Percentiles rank a stretch among this genome's conserved stretches.
Conservation (phyloP, 2,329 filamentous ascomycete species). For the Pseudogymnoascus sp. region DNA sequence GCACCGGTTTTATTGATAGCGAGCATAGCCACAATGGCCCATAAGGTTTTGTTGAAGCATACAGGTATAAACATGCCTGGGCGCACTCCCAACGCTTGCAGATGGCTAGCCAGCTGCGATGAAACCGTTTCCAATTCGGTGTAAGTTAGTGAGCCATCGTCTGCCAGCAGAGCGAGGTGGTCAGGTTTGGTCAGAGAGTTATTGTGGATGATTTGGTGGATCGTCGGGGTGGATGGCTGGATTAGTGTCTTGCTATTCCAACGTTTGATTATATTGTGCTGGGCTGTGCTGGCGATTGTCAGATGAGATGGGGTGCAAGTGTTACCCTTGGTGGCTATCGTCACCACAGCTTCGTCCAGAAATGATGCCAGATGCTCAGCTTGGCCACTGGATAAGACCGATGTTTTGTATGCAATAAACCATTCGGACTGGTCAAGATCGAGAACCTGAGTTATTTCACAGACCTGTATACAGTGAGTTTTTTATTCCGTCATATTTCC, state of each 20-base stretch:
- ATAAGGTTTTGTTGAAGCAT: slow-evolving; percentile 22
- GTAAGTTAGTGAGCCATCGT: slow-evolving; percentile 18
- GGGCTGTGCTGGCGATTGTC: neutral
- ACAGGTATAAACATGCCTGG: slow-evolving; percentile 17
- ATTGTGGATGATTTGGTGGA: neutral
- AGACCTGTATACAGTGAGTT: neutral
- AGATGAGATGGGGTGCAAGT: neutral
- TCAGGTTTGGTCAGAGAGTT: neutral
- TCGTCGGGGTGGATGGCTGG: neutral
- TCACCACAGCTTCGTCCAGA: neutral
- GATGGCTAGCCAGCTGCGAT: slow-evolving; percentile 13
- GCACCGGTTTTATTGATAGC: slow-evolving; percentile 22
- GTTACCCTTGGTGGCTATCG: neutral
- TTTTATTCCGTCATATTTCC: neutral
- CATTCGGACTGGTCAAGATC: neutral
- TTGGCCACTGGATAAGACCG: neutral
- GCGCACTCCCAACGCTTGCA: slow-evolving; percentile 12
- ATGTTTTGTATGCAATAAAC: neutral
- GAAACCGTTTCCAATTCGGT: slow-evolving; percentile 14
- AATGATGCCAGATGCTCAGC: neutral
- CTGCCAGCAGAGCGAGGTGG: neutral
- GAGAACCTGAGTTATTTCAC: neutral
- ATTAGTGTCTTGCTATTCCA: slow-evolving; percentile 2
- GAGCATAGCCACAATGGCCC: slow-evolving; percentile 19
- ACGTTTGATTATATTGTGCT: neutral